phyloP scores from a whole-genome alignment of 306 rosid species.

The Phaseolus lunatus region DNA sequence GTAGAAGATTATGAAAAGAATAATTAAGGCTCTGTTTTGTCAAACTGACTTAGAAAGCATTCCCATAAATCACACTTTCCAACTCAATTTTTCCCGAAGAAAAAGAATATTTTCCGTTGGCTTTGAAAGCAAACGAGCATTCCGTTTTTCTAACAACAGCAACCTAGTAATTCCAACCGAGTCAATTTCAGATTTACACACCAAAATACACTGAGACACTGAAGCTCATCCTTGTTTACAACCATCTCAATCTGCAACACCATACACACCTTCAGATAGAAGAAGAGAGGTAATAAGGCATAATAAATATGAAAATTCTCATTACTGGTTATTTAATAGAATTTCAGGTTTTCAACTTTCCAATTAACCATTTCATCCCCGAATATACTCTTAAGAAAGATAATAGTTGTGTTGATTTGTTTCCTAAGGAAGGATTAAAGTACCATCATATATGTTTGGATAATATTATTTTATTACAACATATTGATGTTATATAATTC shows the following conservation, averaged over 20 bases:
- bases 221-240: constrained; percentile 90
- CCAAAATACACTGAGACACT: constrained; percentile 41
- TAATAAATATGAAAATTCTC: constrained; percentile 17
- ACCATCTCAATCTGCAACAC: constrained; percentile 72
- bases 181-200: no score
- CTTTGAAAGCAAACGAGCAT: no score
- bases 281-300: constrained; percentile 3
- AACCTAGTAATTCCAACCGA: no score
- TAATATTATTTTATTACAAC: no score
- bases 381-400: not conserved
- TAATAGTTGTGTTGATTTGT: not conserved
- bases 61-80: not conserved
- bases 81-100: not conserved
- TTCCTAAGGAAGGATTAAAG: no score
- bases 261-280: constrained; percentile 38
- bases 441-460: no score
- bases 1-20: constrained; percentile 3
- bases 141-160: no score
- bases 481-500: no score
- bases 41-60: not conserved
- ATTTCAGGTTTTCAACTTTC: constrained; percentile 79
- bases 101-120: no score
- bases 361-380: constrained; percentile 69
- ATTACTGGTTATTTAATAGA: constrained; percentile 28
- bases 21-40: not conserved